Conservation (phyloP, 352 stramenopile genomes). For the Globisporangium yorkense region DNA sequence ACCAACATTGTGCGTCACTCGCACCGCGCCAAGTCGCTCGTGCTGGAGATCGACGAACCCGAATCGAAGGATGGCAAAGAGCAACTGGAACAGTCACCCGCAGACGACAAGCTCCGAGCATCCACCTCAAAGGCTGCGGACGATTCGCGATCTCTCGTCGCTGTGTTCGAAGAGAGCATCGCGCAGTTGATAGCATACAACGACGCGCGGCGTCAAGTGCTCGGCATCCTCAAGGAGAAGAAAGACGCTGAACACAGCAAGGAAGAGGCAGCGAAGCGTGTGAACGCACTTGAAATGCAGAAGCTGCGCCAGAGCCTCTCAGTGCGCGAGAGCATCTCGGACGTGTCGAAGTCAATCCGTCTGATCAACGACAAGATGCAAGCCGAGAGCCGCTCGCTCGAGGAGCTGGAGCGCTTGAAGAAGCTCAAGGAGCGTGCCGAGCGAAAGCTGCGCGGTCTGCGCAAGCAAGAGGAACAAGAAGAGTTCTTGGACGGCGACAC, state of each 20-base stretch:
- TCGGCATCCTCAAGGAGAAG: slow-evolving; percentile 61
- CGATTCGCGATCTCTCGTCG: neutral
- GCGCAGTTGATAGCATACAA: slow-evolving; percentile 55
- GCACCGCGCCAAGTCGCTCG: slow-evolving; percentile 2
- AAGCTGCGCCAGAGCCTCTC: slow-evolving; percentile 71
- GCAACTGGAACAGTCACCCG: slow-evolving; percentile 4
- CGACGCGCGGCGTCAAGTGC: slow-evolving; percentile 44
- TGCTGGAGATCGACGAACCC: slow-evolving; percentile 7
- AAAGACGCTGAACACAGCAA: slow-evolving; percentile 53
- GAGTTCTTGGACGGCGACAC: slow-evolving; percentile 56
- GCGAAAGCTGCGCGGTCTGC: slow-evolving; percentile 45
- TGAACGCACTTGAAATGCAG: slow-evolving; percentile 79
- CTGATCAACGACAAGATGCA: slow-evolving; percentile 63
- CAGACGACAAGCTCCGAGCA: slow-evolving; percentile 5
- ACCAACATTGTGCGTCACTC: slow-evolving; percentile 6
- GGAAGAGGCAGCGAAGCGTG: slow-evolving; percentile 39
- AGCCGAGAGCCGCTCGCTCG: slow-evolving; percentile 40
- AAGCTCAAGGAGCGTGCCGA: slow-evolving; percentile 67
- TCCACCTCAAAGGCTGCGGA: neutral
- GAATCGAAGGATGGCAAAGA: neutral
- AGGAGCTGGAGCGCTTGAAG: slow-evolving; percentile 62
- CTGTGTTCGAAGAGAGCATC: slow-evolving; percentile 48
- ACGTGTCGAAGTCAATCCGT: slow-evolving; percentile 54
- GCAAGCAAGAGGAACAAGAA: slow-evolving; percentile 36
- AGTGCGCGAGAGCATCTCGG: slow-evolving; percentile 69